Conservation (phyloP, 192 early-diverging fungal genomes). For the Umbelopsis isabellina region DNA sequence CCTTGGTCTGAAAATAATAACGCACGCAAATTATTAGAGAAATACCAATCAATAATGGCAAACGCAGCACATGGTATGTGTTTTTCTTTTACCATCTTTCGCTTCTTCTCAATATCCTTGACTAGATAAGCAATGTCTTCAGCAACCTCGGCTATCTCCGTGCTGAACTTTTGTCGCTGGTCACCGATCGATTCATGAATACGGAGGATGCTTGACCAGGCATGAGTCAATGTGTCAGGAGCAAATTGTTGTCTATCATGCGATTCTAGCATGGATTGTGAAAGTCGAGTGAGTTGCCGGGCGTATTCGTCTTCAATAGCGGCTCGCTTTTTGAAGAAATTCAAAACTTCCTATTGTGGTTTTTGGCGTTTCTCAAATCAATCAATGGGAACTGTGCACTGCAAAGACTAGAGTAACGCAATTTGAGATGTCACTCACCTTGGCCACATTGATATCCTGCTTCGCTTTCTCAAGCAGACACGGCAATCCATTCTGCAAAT, state of each 20-base stretch:
- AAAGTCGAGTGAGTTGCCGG: conserved; percentile 75
- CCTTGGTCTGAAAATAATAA: conserved; percentile 50
- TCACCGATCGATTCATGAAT: conserved; percentile 84
- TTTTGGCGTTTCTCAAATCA: not conserved
- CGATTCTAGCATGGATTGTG: conserved; percentile 60
- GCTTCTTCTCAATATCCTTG: conserved; percentile 76
- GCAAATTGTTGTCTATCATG: conserved; percentile 53
- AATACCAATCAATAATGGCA: too few relatives aligned
- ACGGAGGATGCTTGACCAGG: conserved; percentile 73
- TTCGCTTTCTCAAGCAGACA: conserved; percentile 72
- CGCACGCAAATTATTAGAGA: too few relatives aligned
- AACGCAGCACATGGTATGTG: too few relatives aligned
- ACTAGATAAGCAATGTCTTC: conserved; percentile 74
- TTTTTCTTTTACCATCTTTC: conserved; percentile 65
- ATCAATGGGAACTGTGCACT: conserved; percentile 2
- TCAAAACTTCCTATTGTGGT: conserved; percentile 61
- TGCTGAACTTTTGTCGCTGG: conserved; percentile 76
- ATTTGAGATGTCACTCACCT: conserved; percentile 48
- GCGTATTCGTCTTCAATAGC: conserved; percentile 92
- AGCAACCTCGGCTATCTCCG: conserved; percentile 68
- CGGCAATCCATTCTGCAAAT: conserved; percentile 60
- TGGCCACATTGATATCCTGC: conserved; percentile 65
- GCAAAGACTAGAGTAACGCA: too few relatives aligned
- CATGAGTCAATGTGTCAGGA: conserved; percentile 65
- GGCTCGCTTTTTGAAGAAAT: conserved; percentile 88